Conservation (phyloP, 495 filamentous ascomycete species). For the Neurospora sp. region DNA sequence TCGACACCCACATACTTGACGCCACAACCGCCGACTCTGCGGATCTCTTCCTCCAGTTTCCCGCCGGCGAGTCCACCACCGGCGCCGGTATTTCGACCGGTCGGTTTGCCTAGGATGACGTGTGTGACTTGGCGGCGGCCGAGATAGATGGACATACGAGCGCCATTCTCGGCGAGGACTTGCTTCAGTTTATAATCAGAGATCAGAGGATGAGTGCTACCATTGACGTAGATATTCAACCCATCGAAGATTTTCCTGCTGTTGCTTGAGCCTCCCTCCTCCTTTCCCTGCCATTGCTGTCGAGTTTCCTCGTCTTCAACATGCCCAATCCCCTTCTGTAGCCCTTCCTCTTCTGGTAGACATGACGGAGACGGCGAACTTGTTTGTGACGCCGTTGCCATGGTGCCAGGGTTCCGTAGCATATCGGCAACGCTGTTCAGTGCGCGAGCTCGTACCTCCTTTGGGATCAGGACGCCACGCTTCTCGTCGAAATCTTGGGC, state of each 20-base stretch:
- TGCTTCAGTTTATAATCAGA: constrained; percentile 82
- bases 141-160: constrained; percentile 53
- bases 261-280: constrained; percentile 20
- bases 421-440: constrained; percentile 37
- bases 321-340: neutral
- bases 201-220: constrained; percentile 67
- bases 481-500: constrained; percentile 38
- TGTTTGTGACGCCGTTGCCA: constrained; percentile 14
- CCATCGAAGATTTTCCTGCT: constrained; percentile 48
- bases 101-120: constrained; percentile 64
- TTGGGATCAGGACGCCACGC: constrained; percentile 33
- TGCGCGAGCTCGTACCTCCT: constrained; percentile 30
- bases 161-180: constrained; percentile 65
- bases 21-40: constrained; percentile 46
- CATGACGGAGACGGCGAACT: neutral
- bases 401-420: constrained; percentile 34
- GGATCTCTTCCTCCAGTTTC: constrained; percentile 79
- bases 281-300: constrained; percentile 24
- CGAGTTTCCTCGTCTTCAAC: neutral
- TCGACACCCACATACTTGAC: constrained; percentile 78
- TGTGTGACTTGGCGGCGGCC: constrained; percentile 71
- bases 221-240: constrained; percentile 76
- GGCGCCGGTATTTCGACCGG: constrained; percentile 33
- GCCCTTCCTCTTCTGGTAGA: neutral
- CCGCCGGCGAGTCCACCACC: constrained; percentile 72